A percentile compares a stretch with the other conserved stretches of the same genome.
Evolutionary conservation across 2,329 filamentous ascomycete species (phyloP).

Genomic region (Botrytis aclada): DNA sequence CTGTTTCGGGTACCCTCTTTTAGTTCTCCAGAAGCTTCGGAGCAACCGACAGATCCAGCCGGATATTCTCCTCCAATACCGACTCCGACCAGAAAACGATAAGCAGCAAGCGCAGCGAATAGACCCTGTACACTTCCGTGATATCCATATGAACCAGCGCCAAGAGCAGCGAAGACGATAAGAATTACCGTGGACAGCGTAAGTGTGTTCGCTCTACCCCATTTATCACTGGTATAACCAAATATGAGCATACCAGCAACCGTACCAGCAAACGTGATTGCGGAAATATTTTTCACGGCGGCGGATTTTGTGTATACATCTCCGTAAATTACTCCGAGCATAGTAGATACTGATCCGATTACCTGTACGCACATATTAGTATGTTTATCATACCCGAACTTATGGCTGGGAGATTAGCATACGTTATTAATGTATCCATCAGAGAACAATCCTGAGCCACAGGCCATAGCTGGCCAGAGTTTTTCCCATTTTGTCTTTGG

Average conservation of each 20-base stretch:
- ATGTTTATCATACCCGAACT: neutral
- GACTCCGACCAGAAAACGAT: slow-evolving; percentile 66
- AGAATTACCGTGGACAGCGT: slow-evolving; percentile 79
- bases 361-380: slow-evolving; percentile 45
- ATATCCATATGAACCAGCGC: slow-evolving; percentile 72
- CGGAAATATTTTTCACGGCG: slow-evolving; percentile 70
- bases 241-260: slow-evolving; percentile 80
- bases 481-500: slow-evolving; percentile 32
- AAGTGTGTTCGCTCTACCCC: slow-evolving; percentile 78
- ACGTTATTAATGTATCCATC: slow-evolving; percentile 92
- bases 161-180: slow-evolving; percentile 78
- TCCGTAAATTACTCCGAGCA: slow-evolving; percentile 67
- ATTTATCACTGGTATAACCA: slow-evolving; percentile 78
- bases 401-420: slow-evolving; percentile 29
- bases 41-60: slow-evolving; percentile 77
- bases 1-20: slow-evolving; percentile 77
- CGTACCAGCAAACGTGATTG: slow-evolving; percentile 83
- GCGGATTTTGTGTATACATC: slow-evolving; percentile 64
- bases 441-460: slow-evolving; percentile 84
- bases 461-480: slow-evolving; percentile 68
- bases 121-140: slow-evolving; percentile 66
- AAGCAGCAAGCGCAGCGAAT: slow-evolving; percentile 75
- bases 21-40: slow-evolving; percentile 80
- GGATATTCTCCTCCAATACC: slow-evolving; percentile 84
- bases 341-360: slow-evolving; percentile 82